Conservation (phyloP, 2,329 filamentous ascomycete genomes). For the Hymenoscyphus scutula region DNA sequence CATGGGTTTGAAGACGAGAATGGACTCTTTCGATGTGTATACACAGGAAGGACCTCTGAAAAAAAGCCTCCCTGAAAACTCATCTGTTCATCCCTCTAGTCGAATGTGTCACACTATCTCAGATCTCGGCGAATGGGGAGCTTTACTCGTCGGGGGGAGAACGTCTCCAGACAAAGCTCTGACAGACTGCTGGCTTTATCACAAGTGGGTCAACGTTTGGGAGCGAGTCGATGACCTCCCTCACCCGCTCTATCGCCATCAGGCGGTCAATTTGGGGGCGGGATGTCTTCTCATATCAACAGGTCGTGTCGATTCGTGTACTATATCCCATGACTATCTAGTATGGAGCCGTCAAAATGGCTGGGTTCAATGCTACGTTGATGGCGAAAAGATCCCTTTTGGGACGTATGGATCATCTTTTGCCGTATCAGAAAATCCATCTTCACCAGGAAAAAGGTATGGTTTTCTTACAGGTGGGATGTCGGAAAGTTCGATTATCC, state of each 20-base stretch:
- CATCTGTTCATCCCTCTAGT: constrained; percentile 37
- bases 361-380: constrained; percentile 30
- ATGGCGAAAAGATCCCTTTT: constrained; percentile 13
- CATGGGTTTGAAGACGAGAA: constrained; percentile 41
- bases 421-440: neutral
- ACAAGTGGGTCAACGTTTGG: constrained; percentile 56
- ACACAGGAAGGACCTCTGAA: neutral
- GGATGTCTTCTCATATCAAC: constrained; percentile 46
- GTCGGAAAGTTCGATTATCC: constrained; percentile 58
- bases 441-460: constrained; percentile 21
- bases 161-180: constrained; percentile 69
- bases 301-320: constrained; percentile 33
- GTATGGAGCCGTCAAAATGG: constrained; percentile 33
- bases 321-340: constrained; percentile 22
- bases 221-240: constrained; percentile 63
- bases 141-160: constrained; percentile 73
- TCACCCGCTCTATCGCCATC: constrained; percentile 72
- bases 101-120: constrained; percentile 78
- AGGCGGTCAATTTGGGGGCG: constrained; percentile 50
- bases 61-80: neutral
- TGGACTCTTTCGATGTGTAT: constrained; percentile 44
- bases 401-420: constrained; percentile 30
- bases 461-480: constrained; percentile 76
- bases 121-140: constrained; percentile 54
- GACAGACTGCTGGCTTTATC: constrained; percentile 73